Evolutionary conservation across 768 basidiomycete genomes (phyloP), one percentile per base, ranked within the genome.

Genomic region (Termitomyces bulborhizus): DNA sequence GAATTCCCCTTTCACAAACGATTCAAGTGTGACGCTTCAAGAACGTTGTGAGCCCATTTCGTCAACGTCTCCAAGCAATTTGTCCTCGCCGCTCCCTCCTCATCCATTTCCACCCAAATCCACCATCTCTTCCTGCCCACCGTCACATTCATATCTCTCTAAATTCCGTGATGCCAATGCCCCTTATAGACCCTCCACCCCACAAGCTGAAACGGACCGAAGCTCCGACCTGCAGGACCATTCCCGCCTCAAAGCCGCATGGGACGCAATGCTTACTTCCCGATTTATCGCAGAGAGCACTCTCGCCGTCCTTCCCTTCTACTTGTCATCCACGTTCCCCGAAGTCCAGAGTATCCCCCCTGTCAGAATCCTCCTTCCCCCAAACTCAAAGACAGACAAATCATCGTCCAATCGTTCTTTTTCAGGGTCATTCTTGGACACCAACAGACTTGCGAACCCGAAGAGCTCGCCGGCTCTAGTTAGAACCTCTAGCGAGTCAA

Each of bases 221-320:
- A 56, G 46, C 44, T 61, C 64, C 26, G 63, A 85, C 62, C 81
- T 81, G 16, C 79, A 81, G 58, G 84, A 89, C 62, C 87, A 90
- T 61, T 70, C 77, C 13, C 74, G 75, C 52, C 74, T 90, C 41
- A 78, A 80, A 65, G 69, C 72, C 3, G 81, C 85, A 4, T 89
- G 87, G 85, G 80, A 83, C 51, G 75, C 77, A 40, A 86, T 89
- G 85, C 75, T 89, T 29, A 65, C 76, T 43, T 72, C 68, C 24
- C 73, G 81, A 16, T 86, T 86, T 62, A 69, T 89, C 34, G 70
- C 80, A 0, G 66, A 78, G 7, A 78, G 78, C 18, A 64, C 83
- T 6, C 70, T 82, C 57, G 76, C 82, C 16, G 74, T 88, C 49
- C 74, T 89, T 48, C 85, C 85, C 0, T 85, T 88, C 58, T 85